Base-by-base conservation (phyloP, 768 basidiomycete genomes). In the Lentinus brumalis region DNA sequence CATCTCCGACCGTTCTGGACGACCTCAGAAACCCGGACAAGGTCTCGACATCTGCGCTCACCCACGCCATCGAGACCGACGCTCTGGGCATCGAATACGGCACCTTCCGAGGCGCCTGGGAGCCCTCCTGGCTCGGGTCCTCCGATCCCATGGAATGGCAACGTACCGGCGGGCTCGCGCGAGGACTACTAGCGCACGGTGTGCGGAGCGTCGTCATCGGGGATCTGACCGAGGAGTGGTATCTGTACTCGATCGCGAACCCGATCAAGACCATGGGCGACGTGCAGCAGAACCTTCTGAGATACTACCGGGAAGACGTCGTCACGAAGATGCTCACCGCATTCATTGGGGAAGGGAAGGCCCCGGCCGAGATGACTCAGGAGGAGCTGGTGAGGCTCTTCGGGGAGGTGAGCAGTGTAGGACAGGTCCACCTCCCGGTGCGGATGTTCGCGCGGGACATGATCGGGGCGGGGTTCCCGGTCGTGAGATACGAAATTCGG, bases 221-320 rank as follows among this genome's bases (percentile, higher is more conserved):
- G 9, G 86, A 89, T 56, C 77, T 90, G 52, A 78, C 76, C 15
- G 88, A 91, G 65, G 89, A 92, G 70, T 91, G 89, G 89, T 89
- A 85, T 70, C 79, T 91, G 53, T 91, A 91, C 65, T 82, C 87
- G 14, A 85, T 91, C 64, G 83, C 88, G 4, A 84, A 89, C 69
- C 82, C 85, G 0, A 80, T 90, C 50, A 53, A 69, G 11, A 72
- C 76, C 9, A 73, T 78, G 21, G 64, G 64, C 26, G 89, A 91
- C 62, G 76, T 91, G 10, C 68, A 79, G 30, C 76, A 77, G 9
- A 89, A 88, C 64, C 66, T 92, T 50, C 72, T 78, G 66, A 73
- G 89, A 57, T 91, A 88, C 68, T 89, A 86, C 69, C 80, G 83
- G 1, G 69, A 59, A 14, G 75, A 79, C 10, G 71, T 86, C 39